Evolutionary conservation across 345 rosid species (phyloP), one percentile per base, ranked within the genome.

Genomic region (Cardiospermum halicacabum): DNA sequence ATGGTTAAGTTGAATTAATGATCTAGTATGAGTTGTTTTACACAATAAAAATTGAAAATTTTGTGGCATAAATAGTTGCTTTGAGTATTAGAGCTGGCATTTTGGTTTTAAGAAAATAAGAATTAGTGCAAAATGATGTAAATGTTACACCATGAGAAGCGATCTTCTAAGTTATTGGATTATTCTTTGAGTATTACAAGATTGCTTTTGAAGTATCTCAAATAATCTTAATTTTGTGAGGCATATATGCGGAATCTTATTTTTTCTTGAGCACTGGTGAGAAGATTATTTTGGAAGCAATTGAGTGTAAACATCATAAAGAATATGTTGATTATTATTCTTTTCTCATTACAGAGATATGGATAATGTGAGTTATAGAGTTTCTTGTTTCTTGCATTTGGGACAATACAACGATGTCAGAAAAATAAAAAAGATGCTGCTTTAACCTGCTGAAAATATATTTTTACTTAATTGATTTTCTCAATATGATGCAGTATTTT

Each of bases 401-500:
- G 4, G 24, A 40, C 47, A 40, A 13, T 22, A 58, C 9, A 18
- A 1, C 11, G 11, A 21, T 16, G 19, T 28, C n/a, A 68, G 11
- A 47, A 42, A 5, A 50, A 37, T 11, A 39, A 36, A 28, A 11
- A 12, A 43, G 43, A 12, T 12, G 47, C 53, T 21, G n/a, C 53
- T 69, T 54, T 55, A 53, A 27, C 24, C 4, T 54, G 39, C 21
- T 39, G 19, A n/a, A 21, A 18, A 11, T 43, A 15, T 49, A 34
- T 24, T 32, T 24, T n/a, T 18, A 39, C 49, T 58, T 63, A 24
- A 53, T 60, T 55, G 24, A 19, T 67, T 36, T 61, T 56, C 58
- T 42, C 25, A 58, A 37, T 72, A 47, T 55, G 27, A 25, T 72
- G 56, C 53, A 54, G 50, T 60, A 10, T 18, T 27, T 71, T n/a